Evolutionary conservation across 2,329 filamentous ascomycete genomes (phyloP).

Genomic region (Ustulina deusta): DNA sequence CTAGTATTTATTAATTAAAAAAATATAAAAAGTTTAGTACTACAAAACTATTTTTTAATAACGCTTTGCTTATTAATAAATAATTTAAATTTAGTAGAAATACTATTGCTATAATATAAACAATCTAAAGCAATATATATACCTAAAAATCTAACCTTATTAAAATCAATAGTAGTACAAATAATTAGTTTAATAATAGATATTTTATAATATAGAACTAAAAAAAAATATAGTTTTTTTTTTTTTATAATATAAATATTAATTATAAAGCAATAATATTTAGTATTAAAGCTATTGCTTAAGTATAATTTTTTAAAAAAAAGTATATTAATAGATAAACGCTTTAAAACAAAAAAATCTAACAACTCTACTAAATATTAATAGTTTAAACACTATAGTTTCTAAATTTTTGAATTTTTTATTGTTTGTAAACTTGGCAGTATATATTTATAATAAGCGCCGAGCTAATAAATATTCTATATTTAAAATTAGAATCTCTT

Average conservation of each 20-base stretch:
- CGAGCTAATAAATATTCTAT: neutral
- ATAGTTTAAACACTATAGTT: neutral
- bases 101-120: neutral
- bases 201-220: neutral
- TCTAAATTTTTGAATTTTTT: neutral
- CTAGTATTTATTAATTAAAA: neutral
- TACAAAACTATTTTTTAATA: neutral
- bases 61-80: neutral
- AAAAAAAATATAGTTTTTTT: neutral
- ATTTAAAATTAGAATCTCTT: slow-evolving; percentile 1
- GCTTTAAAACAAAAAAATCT: neutral
- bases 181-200: neutral
- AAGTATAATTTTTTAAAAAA: neutral
- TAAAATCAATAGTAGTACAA: neutral
- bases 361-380: neutral
- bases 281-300: neutral
- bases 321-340: neutral
- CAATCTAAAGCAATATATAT: slow-evolving; percentile 1
- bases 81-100: neutral
- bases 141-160: neutral
- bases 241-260: neutral
- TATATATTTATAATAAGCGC: neutral
- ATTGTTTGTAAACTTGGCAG: neutral
- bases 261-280: neutral
- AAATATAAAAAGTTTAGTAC: neutral